Evolutionary conservation across 768 basidiomycete species (phyloP).

Genomic region (Suillus americanus): DNA sequence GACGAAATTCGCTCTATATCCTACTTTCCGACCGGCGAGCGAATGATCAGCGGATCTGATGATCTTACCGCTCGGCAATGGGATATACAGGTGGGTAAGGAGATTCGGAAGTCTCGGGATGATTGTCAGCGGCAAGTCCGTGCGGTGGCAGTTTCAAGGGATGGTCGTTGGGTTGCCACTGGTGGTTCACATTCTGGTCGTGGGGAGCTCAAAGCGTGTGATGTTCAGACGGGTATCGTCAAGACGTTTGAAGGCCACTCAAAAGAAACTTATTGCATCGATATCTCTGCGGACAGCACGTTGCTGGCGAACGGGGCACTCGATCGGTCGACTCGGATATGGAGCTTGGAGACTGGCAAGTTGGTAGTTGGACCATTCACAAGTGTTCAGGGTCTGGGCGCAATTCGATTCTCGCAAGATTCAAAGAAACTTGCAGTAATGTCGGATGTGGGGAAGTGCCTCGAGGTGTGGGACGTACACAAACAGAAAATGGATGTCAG

Average conservation of each 20-base stretch:
- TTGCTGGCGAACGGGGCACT: background rate
- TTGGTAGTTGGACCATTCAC: background rate
- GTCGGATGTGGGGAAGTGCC: background rate
- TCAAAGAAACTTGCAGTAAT: background rate
- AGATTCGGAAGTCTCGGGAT: background rate
- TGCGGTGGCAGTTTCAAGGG: background rate
- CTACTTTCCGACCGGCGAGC: background rate
- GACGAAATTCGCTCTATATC: background rate
- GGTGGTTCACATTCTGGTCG: background rate
- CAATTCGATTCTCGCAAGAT: background rate
- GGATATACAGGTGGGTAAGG: background rate
- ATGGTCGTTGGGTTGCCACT: background rate
- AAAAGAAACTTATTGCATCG: background rate
- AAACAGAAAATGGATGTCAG: background rate
- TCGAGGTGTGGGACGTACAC: background rate
- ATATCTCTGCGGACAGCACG: background rate
- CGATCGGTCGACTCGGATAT: background rate
- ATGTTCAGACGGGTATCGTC: background rate
- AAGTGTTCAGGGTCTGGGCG: background rate
- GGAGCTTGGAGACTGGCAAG: background rate
- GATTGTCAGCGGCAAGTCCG: background rate
- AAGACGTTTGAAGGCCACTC: background rate
- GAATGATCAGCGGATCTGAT: background rate
- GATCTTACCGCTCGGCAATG: background rate
- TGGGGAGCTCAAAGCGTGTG: background rate